Evolutionary conservation across 176 grass and related monocot genomes (phyloP), one percentile per base, ranked within the genome.

Genomic region (Triticum urartu): DNA sequence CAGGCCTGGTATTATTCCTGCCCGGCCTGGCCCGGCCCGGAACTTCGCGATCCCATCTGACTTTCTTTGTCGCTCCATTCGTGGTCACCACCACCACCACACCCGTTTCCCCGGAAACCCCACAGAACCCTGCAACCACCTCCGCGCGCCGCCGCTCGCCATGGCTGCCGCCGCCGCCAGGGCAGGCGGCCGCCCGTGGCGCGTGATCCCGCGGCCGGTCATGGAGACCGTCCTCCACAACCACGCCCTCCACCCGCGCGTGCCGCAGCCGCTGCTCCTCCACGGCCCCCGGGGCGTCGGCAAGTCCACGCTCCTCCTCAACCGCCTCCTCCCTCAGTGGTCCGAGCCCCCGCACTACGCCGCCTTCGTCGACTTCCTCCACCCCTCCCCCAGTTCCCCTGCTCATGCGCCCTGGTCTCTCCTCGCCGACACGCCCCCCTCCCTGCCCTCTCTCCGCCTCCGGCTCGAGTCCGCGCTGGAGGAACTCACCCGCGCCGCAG

Each of bases 251-350:
- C 97, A 80, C 82, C 92, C 93, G 35, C 90, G 92, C 5, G 94
- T 98, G 20, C 84, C 90, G 21, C 94, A 91, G 77, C 90, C 92
- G 74, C 90, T 98, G 40, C 77, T 95, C 66, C 77, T 98, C 82
- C 97, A 98, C 43, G 94, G 97, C 0, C 94, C 97, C 45, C 97
- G 97, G 36, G 97, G 97, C 85, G 89, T 87, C 43, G 97, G 97
- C 78, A 98, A 98, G 87, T 94, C 94, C 86, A 91, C 97, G 48
- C 78, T 98, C 35, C 90, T 98, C 85, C 90, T 94, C 72, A 83
- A 79, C 92, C 93, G 91, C 50, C 94, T 98, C 48, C 90, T 98
- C 86, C 94, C 97, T 3, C 90, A 84, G 42, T 98, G 97, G 97
- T 94, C 91, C 42, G 87, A 94, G 13, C 61, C 76, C 6, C 93